Conservation (phyloP, 176 grass and related monocot genomes). For the Carex scoparia region DNA sequence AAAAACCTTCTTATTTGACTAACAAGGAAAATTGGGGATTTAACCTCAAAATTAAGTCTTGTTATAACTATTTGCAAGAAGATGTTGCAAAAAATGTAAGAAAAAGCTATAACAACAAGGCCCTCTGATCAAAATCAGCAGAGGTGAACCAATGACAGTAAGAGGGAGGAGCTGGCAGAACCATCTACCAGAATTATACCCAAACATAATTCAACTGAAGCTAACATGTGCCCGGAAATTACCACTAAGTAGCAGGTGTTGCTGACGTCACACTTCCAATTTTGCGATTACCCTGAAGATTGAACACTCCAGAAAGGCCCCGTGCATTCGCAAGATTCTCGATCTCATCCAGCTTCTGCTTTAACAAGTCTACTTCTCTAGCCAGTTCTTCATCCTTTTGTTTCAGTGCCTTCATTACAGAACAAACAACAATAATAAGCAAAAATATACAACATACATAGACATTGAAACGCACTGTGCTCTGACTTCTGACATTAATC, state of each 20-base stretch:
- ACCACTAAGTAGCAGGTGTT: slow-evolving; percentile 34
- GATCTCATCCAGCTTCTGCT: slow-evolving; percentile 61
- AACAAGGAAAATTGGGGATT: background rate
- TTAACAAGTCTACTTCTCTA: slow-evolving; percentile 59
- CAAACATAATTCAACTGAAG: slow-evolving; percentile 7
- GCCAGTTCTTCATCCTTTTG: slow-evolving; percentile 54
- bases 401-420: slow-evolving; percentile 45
- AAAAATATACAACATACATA: background rate
- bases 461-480: background rate
- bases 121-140: slow-evolving; percentile 8
- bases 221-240: background rate
- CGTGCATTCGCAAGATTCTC: slow-evolving; percentile 54
- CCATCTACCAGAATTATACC: background rate
- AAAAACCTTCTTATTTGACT: background rate
- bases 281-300: slow-evolving; percentile 43
- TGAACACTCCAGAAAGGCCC: slow-evolving; percentile 66
- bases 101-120: background rate
- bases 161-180: background rate
- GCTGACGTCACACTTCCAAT: slow-evolving; percentile 32
- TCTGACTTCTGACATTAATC: background rate
- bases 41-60: background rate
- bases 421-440: slow-evolving; percentile 13
- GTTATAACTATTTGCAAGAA: background rate
- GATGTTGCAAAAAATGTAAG: background rate
- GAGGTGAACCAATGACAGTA: background rate